Percentiles rank a stretch among this genome's conserved stretches.
These are phyloP conservation scores for Sabuloglossum arenarium DNA, from an alignment of 495 filamentous ascomycete genomes.

Conservation along the genomic window DNA sequence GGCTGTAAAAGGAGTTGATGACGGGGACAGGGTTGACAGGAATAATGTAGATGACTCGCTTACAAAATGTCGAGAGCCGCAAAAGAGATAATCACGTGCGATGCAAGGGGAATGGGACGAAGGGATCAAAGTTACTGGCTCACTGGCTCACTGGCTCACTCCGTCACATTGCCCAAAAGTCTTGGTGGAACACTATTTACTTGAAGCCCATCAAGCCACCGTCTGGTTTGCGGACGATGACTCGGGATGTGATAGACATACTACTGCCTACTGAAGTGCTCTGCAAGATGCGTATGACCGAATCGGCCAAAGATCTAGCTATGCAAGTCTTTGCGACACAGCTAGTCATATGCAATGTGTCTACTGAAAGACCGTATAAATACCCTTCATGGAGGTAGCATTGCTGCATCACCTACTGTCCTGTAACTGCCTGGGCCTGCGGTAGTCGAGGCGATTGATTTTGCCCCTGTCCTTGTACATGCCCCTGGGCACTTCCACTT, in stretches of 20 bases:
- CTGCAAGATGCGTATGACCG: neutral
- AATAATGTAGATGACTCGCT: neutral
- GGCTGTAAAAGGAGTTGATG: too few species aligned
- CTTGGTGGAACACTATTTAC: too few species aligned
- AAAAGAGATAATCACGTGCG: neutral
- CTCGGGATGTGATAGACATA: neutral
- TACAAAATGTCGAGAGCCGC: neutral
- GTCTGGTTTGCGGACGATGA: neutral
- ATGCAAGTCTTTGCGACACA: neutral
- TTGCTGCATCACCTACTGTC: slow-evolving; percentile 4
- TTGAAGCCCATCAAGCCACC: neutral
- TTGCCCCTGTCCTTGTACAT: neutral
- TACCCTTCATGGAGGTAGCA: neutral
- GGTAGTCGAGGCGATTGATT: slow-evolving; percentile 4
- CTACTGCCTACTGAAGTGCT: neutral
- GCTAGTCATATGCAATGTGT: neutral
- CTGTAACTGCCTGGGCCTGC: slow-evolving; percentile 5
- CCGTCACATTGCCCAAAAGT: too few species aligned
- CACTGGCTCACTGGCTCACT: too few species aligned
- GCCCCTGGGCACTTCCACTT: neutral
- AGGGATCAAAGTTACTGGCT: too few species aligned
- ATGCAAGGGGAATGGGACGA: neutral
- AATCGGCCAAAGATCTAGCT: neutral
- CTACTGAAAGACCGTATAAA: neutral
- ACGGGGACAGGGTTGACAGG: too few species aligned